Percentiles rank a stretch among this genome's conserved stretches.
Conservation (phyloP, 2,329 filamentous ascomycete species). For the Penicillium sp. region DNA sequence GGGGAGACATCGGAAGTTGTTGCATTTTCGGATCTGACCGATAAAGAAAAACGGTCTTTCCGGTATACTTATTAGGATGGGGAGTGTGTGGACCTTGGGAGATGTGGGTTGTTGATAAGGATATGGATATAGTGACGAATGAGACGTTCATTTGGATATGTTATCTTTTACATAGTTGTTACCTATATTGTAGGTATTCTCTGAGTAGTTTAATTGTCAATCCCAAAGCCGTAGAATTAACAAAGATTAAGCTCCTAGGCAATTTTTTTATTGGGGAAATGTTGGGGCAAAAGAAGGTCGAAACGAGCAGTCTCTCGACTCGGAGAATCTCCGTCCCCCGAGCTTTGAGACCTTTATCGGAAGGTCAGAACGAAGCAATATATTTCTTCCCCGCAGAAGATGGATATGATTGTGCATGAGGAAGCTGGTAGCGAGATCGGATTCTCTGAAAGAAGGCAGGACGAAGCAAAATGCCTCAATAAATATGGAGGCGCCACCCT, state of each 20-base stretch:
- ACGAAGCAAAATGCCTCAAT: background rate
- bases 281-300: background rate
- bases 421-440: slow-evolving; percentile 3
- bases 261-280: background rate
- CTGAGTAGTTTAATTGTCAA: no score
- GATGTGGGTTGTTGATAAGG: background rate
- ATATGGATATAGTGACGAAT: background rate
- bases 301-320: background rate
- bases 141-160: background rate
- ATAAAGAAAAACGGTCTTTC: slow-evolving; percentile 25
- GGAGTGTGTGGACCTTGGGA: background rate
- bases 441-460: background rate
- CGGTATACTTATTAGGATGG: slow-evolving; percentile 21
- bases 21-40: slow-evolving; percentile 25
- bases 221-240: background rate
- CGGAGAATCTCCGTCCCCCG: background rate
- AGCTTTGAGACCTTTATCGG: background rate
- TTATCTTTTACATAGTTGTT: background rate
- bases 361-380: slow-evolving; percentile 6
- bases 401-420: background rate
- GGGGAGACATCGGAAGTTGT: slow-evolving; percentile 6
- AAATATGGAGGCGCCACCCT: slow-evolving; percentile 2
- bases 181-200: no score
- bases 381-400: background rate
- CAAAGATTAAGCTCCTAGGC: background rate